Percentiles rank a stretch among this genome's conserved stretches.
phyloP scores from a whole-genome alignment of 305 asterid genomes.

The Withania somnifera region DNA sequence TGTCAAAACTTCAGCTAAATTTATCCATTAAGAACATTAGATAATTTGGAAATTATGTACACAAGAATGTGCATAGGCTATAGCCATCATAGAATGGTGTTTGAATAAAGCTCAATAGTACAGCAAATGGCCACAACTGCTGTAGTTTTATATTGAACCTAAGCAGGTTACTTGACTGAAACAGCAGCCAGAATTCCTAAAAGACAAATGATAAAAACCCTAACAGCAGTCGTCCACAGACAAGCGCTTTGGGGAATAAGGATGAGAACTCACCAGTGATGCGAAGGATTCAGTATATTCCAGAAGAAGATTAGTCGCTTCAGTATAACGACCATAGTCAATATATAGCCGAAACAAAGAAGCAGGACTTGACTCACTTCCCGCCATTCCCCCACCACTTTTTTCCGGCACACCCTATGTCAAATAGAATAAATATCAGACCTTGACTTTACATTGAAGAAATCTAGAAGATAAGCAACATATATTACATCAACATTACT shows the following conservation, averaged over 20 bases:
- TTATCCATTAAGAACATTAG: neutral
- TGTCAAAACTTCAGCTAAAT: neutral
- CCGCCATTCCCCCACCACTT: constrained; percentile 68
- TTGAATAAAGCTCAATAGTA: too few relatives aligned
- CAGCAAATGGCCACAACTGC: neutral
- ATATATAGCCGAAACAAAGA: constrained; percentile 68
- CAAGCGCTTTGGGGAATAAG: constrained; percentile 2
- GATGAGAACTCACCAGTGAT: constrained; percentile 40
- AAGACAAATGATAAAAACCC: neutral
- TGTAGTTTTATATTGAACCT: neutral
- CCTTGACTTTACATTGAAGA: neutral
- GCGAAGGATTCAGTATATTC: constrained; percentile 68
- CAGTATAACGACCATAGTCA: constrained; percentile 73
- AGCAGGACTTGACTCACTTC: constrained; percentile 71
- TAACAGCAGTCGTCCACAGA: neutral
- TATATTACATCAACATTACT: neutral
- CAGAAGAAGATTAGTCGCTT: constrained; percentile 71
- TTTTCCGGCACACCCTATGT: constrained; percentile 53
- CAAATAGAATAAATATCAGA: constrained; percentile 4
- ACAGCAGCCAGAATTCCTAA: neutral
- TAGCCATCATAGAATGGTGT: too few relatives aligned
- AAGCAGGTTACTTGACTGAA: neutral
- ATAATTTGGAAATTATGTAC: neutral
- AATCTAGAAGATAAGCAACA: neutral
- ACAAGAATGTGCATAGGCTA: too few relatives aligned